A percentile compares a stretch with the other conserved stretches of the same genome.
Conservation (phyloP, 208 protist species). For the Trypanosoma lewisi region DNA sequence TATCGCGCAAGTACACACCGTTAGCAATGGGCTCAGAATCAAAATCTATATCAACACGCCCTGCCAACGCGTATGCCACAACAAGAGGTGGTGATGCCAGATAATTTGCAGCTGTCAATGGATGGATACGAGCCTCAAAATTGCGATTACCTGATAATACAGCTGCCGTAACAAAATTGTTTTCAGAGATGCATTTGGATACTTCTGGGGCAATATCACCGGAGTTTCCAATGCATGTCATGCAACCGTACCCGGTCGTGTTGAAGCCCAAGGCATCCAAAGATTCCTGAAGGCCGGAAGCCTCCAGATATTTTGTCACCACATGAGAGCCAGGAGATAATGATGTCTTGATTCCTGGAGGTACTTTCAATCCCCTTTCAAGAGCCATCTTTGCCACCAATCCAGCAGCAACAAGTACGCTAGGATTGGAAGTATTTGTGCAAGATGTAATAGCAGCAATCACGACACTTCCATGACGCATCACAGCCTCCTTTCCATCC, state of each 20-base stretch:
- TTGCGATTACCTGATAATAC: conserved; percentile 97
- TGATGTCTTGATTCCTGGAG: conserved; percentile 93
- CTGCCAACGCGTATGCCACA: conserved; percentile 95
- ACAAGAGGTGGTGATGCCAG: conserved; percentile 95
- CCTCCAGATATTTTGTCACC: conserved; percentile 93
- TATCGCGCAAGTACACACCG: conserved; percentile 94
- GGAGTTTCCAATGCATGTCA: conserved; percentile 97
- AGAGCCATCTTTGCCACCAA: conserved; percentile 93
- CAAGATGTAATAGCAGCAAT: conserved; percentile 96
- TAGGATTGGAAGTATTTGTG: conserved; percentile 96
- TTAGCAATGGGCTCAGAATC: conserved; percentile 87
- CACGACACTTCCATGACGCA: conserved; percentile 93
- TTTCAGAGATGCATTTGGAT: conserved; percentile 90
- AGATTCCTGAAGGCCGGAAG: conserved; percentile 78
- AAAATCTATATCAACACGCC: conserved; percentile 95
- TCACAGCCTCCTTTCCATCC: conserved; percentile 71
- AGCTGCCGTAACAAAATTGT: conserved; percentile 92
- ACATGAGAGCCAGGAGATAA: conserved; percentile 95
- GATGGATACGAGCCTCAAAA: conserved; percentile 96
- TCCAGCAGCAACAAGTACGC: conserved; percentile 93
- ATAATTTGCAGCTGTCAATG: conserved; percentile 94
- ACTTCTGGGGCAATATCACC: conserved; percentile 90
- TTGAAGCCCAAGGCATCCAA: conserved; percentile 91
- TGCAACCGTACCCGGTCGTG: conserved; percentile 95
- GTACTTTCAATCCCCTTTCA: conserved; percentile 87